Evolutionary conservation across 805 yeast species (phyloP), one percentile per base, ranked within the genome.

Genomic region (Kuraishia floccosa): DNA sequence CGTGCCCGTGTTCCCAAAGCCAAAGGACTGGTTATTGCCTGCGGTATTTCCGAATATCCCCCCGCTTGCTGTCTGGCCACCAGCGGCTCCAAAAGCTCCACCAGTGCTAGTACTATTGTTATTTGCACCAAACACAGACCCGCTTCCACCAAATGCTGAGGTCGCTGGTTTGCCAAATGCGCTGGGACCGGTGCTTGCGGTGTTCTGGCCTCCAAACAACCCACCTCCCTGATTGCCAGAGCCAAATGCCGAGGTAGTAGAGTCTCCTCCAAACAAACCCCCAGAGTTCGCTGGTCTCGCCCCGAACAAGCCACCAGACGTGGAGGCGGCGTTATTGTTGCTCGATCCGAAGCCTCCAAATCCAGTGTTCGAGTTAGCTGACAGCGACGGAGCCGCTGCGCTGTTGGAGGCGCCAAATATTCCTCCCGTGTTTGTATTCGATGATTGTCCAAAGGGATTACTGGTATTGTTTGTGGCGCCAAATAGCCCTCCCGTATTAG

Each of bases 1-100:
- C n/a, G n/a, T n/a, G n/a, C n/a, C n/a, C n/a, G n/a, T n/a, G n/a
- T n/a, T n/a, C n/a, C n/a, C n/a, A n/a, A n/a, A n/a, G n/a, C n/a
- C n/a, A n/a, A 38, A 11, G 23, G 35, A 31, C 34, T 30, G 34
- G 30, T 23, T 42, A 19, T 40, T 30, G 4, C 40, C 43, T 28
- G 46, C 43, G 39, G 38, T 51, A 13, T 45, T 32, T 17, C 72
- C 72, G 44, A 68, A 67, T 17, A 65, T 44, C 17, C 67, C 52
- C 28, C 66, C 51, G 27, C 56, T 37, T 28, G 39, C 33, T 13
- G 37, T 34, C 19, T 16, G 12, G 44, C 33, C 38, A 44, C 36
- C 49, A 31, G 54, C 56, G 22, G 51, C 45, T 23, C 72, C 72
- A 43, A 35, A 35, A 6, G 30, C 32, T 8, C 50, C 41, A 27